Base-by-base conservation (phyloP, 192 early-diverging fungal genomes). In the Jimgerdemannia flammicorona region DNA sequence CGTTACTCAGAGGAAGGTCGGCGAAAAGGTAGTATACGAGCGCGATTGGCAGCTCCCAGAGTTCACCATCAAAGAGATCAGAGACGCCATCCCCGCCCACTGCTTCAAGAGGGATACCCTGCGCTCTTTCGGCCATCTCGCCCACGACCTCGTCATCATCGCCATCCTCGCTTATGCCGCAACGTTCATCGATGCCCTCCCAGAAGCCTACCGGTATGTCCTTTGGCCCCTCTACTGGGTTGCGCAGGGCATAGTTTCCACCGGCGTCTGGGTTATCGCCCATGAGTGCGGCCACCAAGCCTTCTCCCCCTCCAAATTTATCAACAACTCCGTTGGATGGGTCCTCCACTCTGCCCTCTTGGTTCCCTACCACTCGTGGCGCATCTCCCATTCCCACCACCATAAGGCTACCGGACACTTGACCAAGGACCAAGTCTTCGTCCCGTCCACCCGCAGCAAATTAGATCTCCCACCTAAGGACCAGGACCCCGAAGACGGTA, bases 341-440 rank as follows among this genome's bases (percentile, higher is more conserved):
- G 84, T 99, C 43, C 84, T 99, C 73, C 97, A 99, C 89, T 88
- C 94, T 49, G 85, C 90, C 69, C 85, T 97, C 20, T 86, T 99
- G 67, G 97, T 99, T 43, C 97, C 97, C 18, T 98, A 90, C 85
- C 93, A 92, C 83, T 93, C 97, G 42, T 98, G 97, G 97, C 91
- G 92, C 79, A 90, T 91, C 84, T 89, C 93, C 40, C 97, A 98
- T 83, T 93, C 91, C 44, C 91, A 88, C 80, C 97, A 99, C 87
- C 97, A 99, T 86, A 97, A 97, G 73, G 88, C 88, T 75, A 96
- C 93, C 67, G 91, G 89, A 74, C 92, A 95, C 85, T 90, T 99
- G 91, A 85, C 84, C 64, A 93, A 92, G 81, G 97, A 99, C 80
- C 93, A 97, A 85, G 97, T 99, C 64, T 99, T 97, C 87, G 93